These are phyloP conservation scores for Zymoseptoria brevis DNA, from an alignment of 2,329 filamentous ascomycete genomes.

Conservation along the genomic window DNA sequence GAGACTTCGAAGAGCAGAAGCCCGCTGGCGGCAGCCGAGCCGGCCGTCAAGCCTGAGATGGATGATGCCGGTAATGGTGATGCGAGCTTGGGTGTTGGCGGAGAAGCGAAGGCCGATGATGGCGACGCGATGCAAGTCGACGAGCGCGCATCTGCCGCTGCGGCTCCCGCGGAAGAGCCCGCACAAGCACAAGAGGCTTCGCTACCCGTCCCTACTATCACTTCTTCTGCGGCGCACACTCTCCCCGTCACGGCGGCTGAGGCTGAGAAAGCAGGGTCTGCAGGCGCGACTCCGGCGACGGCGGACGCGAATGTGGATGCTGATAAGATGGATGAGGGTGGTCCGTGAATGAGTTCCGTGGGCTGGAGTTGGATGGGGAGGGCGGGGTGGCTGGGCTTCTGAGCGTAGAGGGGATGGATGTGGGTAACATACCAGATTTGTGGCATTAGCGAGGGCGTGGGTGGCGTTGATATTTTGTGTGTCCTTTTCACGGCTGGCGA, in stretches of 20 bases:
- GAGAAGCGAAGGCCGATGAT: slow-evolving; percentile 30
- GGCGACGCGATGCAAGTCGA: slow-evolving; percentile 28
- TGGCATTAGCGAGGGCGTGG: not conserved
- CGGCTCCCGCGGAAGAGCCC: slow-evolving; percentile 25
- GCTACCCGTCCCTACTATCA: not conserved
- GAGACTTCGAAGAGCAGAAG: slow-evolving; percentile 19
- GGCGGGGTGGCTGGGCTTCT: too few relatives aligned
- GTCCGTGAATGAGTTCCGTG: not conserved
- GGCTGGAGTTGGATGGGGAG: too few relatives aligned
- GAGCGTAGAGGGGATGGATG: not conserved
- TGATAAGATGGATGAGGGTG: not conserved
- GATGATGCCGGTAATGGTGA: slow-evolving; percentile 13
- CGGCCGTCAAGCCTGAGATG: slow-evolving; percentile 4
- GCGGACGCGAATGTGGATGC: not conserved
- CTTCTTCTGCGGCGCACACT: not conserved
- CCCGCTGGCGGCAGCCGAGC: slow-evolving; percentile 6
- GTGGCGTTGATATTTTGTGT: not conserved
- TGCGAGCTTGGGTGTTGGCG: slow-evolving; percentile 11
- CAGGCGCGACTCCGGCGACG: not conserved
- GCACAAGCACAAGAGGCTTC: not conserved
- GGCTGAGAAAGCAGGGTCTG: not conserved
- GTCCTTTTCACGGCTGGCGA: too few relatives aligned
- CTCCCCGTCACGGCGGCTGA: not conserved
- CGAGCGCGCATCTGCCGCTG: slow-evolving; percentile 22
- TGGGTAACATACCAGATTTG: not conserved